Base-by-base conservation (phyloP, 2,329 filamentous ascomycete genomes). In the Gnomoniopsis sp. region DNA sequence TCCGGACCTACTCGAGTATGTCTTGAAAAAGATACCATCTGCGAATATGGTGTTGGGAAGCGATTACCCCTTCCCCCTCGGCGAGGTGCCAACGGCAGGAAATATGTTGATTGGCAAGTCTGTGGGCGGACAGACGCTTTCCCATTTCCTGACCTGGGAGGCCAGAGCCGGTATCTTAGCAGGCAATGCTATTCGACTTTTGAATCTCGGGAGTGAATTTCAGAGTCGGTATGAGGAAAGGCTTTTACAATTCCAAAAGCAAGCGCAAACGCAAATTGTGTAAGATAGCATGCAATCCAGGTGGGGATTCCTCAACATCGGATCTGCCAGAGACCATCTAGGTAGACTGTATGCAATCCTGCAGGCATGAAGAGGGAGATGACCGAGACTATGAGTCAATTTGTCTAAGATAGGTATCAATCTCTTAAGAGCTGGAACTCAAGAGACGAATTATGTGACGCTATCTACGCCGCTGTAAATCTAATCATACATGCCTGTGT, bases 41-140 rank as follows among this genome's bases (percentile, higher is more conserved):
- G 62, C 65, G 2, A 65, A 70, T 3, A 65, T 73, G 15, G 64
- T 72, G 3, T 61, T 73, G 64, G 71, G 71, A 0, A 72, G 70
- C 53, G 71, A 73, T 56, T 73, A 73, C 44, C 71, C 70, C 0
- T 73, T 73, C 58, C 71, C 71, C 6, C 57, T 73, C 1, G 71
- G 71, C 4, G 65, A 73, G 57, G 70, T 73, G 3, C 71, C 70
- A 1, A 63, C 69, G 12, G 69, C 71, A 2, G 70, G 70, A 1
- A 67, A 68, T 60, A 71, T 72, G 69, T 57, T 73, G 11, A 64
- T 66, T 30, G 64, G 64, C 2, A 65, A 69, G 44, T 67, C 68
- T 14, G 43, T 47, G 2, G 48, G 33, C 6, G 46, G 49, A 12
- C 19, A 41, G 21, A 59, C 62, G 19, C 59, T 73, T 1, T 59